Evolutionary conservation across 2,329 filamentous ascomycete genomes (phyloP).

Genomic region (Alternaria sp.): DNA sequence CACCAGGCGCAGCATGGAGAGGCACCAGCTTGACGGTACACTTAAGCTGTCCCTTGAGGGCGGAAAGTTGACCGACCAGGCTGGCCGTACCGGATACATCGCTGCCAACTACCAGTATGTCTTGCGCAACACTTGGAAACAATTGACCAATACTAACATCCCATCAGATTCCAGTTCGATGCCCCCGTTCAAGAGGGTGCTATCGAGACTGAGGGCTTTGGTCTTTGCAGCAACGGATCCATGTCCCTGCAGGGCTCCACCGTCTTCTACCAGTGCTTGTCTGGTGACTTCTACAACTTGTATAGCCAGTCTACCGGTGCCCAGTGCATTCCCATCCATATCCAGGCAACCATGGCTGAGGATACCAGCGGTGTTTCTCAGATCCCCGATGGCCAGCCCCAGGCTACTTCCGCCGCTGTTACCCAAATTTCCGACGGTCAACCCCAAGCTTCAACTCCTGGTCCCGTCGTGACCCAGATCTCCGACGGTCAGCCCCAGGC

Average conservation of each 20-base stretch:
- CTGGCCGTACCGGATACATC: constrained; percentile 78
- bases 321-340: constrained; percentile 67
- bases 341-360: constrained; percentile 29
- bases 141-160: constrained; percentile 13
- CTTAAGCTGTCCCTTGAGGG: constrained; percentile 70
- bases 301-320: constrained; percentile 74
- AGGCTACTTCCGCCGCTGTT: constrained; percentile 29
- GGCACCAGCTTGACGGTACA: constrained; percentile 49
- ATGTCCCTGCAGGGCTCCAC: constrained; percentile 69
- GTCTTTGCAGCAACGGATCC: constrained; percentile 71
- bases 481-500: constrained; percentile 37
- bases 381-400: constrained; percentile 44
- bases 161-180: constrained; percentile 54
- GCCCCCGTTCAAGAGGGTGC: constrained; percentile 68
- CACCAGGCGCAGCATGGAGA: constrained; percentile 38
- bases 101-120: constrained; percentile 74
- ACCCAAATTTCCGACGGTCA: constrained; percentile 42
- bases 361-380: constrained; percentile 32
- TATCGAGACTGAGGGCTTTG: constrained; percentile 76
- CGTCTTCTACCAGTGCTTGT: constrained; percentile 77
- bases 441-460: constrained; percentile 24
- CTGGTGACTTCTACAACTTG: constrained; percentile 81
- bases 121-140: background rate
- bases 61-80: constrained; percentile 70
- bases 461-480: constrained; percentile 36